phyloP scores from a whole-genome alignment of 164 flowering plant genomes.

The Paratinospora sagittata region DNA sequence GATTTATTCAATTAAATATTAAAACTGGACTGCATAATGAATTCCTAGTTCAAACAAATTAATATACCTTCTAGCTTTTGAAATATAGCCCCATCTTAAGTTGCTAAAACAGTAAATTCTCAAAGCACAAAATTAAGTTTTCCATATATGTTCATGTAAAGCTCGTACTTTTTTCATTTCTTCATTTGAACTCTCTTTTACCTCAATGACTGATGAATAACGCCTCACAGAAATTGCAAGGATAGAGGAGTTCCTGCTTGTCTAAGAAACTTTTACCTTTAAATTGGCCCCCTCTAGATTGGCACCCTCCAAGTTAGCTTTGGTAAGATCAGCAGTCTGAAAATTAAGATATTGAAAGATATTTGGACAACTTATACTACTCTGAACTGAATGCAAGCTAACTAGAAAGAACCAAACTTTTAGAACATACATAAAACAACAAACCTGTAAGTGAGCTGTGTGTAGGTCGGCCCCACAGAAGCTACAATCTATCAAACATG shows the following conservation, averaged over 20 bases:
- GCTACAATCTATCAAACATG: conserved; percentile 74
- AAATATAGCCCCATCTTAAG: background rate
- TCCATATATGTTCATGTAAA: background rate
- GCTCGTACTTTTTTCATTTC: background rate
- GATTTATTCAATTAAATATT: background rate
- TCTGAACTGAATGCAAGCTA: background rate
- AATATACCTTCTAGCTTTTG: no score
- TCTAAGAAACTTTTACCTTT: conserved; percentile 32
- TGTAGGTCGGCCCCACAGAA: conserved; percentile 90
- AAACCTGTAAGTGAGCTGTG: conserved; percentile 87
- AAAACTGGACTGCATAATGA: background rate
- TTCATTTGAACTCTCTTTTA: background rate
- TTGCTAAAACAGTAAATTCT: background rate
- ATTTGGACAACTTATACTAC: background rate
- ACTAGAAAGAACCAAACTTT: background rate
- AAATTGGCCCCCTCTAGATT: conserved; percentile 88
- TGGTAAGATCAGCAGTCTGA: conserved; percentile 87
- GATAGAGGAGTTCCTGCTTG: background rate
- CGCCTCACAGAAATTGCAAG: background rate
- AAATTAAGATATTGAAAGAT: conserved; percentile 8
- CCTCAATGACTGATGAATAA: background rate
- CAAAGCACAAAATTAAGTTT: background rate
- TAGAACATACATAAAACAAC: background rate
- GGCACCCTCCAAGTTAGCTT: conserved; percentile 91
- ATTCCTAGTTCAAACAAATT: background rate